Conservation (phyloP, 257 asterid genomes). For the Solanum ossicruentum region DNA sequence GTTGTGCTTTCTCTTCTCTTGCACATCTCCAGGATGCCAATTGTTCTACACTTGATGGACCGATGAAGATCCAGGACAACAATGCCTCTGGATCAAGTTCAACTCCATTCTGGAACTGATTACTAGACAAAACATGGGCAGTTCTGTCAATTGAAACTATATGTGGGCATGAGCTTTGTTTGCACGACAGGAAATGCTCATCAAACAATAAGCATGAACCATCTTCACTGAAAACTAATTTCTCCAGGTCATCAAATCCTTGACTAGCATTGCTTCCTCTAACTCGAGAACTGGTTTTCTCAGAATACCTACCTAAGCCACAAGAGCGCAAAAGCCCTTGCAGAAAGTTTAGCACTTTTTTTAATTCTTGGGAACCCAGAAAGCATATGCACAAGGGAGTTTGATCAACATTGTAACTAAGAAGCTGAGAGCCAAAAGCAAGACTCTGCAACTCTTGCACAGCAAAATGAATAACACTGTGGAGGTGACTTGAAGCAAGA, state of each 20-base stretch:
- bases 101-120: conserved; percentile 27
- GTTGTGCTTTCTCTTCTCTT: conserved; percentile 67
- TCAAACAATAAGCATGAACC: conserved; percentile 56
- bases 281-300: conserved; percentile 33
- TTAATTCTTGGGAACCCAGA: conserved; percentile 69
- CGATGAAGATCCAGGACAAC: conserved; percentile 75
- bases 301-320: conserved; percentile 58
- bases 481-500: conserved; percentile 76
- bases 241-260: conserved; percentile 46
- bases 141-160: conserved; percentile 17
- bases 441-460: conserved; percentile 76
- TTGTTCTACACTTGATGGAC: conserved; percentile 65
- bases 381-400: conserved; percentile 77
- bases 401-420: conserved; percentile 48
- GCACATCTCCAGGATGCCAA: conserved; percentile 49
- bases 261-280: conserved; percentile 25
- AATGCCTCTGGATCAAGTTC: conserved; percentile 65
- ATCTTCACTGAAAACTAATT: conserved; percentile 49
- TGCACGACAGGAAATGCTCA: conserved; percentile 50
- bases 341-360: conserved; percentile 62
- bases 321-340: conserved; percentile 77
- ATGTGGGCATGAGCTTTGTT: conserved; percentile 17
- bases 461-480: conserved; percentile 78
- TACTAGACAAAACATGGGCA: conserved; percentile 19
- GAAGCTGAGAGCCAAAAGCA: conserved; percentile 63